Conservation (phyloP, 176 grass and related monocot species). For the Tuctoria greenei region DNA sequence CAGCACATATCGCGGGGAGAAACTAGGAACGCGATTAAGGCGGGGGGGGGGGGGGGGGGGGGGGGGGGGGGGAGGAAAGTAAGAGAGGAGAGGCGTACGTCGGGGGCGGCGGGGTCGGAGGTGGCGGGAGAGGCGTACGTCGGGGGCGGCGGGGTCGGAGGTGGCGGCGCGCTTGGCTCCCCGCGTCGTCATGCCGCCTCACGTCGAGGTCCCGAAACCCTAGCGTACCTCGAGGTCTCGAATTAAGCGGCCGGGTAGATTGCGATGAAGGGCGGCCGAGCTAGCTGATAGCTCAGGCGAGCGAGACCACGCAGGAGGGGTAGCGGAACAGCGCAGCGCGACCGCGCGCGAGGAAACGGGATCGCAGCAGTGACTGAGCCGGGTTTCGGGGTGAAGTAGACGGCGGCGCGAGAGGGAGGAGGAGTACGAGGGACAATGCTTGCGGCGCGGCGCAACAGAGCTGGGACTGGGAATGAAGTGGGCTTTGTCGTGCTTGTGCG, state of each 20-base stretch:
- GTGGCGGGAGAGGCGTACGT: constrained; percentile 49
- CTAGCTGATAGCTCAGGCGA: background rate
- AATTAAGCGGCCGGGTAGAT: constrained; percentile 11
- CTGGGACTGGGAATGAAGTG: too few relatives aligned
- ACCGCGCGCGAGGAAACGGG: background rate
- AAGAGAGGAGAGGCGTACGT: constrained; percentile 29
- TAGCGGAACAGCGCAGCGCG: background rate
- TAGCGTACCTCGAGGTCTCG: background rate
- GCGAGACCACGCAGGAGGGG: background rate
- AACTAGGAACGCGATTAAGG: background rate
- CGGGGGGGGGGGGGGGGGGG: too few relatives aligned
- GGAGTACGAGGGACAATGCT: background rate
- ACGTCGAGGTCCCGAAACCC: constrained; percentile 20
- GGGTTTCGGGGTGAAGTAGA: background rate
- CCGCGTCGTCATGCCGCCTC: constrained; percentile 39
- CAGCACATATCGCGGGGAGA: background rate
- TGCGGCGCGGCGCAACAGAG: background rate
- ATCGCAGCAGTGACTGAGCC: background rate
- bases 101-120: constrained; percentile 34
- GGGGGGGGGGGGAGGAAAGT: background rate
- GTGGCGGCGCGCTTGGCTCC: constrained; percentile 56
- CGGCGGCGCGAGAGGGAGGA: background rate
- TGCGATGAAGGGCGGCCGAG: background rate
- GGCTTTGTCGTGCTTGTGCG: background rate
- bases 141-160: constrained; percentile 34